phyloP scores from a whole-genome alignment of 148 eudicot species.

The Camellia lanceoleosa region DNA sequence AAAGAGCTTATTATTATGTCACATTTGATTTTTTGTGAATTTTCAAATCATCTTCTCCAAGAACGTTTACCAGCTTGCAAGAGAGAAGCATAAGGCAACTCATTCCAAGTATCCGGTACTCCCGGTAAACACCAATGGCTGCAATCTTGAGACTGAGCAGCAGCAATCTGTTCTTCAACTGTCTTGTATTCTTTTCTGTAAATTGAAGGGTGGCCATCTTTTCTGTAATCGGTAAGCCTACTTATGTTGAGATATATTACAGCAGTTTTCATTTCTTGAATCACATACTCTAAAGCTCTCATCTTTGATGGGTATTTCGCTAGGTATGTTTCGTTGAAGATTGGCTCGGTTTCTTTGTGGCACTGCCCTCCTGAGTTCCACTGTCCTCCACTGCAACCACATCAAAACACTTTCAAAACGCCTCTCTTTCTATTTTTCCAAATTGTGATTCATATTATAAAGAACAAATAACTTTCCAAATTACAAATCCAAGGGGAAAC shows the following conservation, averaged over 20 bases:
- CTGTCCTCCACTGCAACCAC: slow-evolving; percentile 72
- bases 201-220: slow-evolving; percentile 87
- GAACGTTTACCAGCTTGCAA: slow-evolving; percentile 46
- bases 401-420: background rate
- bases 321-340: slow-evolving; percentile 53
- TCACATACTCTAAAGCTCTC: slow-evolving; percentile 58
- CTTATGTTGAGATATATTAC: slow-evolving; percentile 76
- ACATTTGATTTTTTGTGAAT: background rate
- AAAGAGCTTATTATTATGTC: background rate
- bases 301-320: slow-evolving; percentile 71
- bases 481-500: background rate
- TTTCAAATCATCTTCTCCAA: slow-evolving; percentile 25
- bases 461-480: background rate
- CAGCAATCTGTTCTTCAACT: slow-evolving; percentile 38
- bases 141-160: slow-evolving; percentile 67
- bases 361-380: slow-evolving; percentile 99
- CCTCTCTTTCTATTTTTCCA: background rate
- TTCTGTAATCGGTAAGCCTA: slow-evolving; percentile 79
- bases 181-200: slow-evolving; percentile 53
- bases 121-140: slow-evolving; percentile 99
- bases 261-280: slow-evolving; percentile 67
- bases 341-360: slow-evolving; percentile 81
- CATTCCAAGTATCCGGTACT: slow-evolving; percentile 90
- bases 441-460: background rate
- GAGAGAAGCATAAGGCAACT: slow-evolving; percentile 70